phyloP scores from a whole-genome alignment of 495 filamentous ascomycete genomes.

The Tuber melanosporum region DNA sequence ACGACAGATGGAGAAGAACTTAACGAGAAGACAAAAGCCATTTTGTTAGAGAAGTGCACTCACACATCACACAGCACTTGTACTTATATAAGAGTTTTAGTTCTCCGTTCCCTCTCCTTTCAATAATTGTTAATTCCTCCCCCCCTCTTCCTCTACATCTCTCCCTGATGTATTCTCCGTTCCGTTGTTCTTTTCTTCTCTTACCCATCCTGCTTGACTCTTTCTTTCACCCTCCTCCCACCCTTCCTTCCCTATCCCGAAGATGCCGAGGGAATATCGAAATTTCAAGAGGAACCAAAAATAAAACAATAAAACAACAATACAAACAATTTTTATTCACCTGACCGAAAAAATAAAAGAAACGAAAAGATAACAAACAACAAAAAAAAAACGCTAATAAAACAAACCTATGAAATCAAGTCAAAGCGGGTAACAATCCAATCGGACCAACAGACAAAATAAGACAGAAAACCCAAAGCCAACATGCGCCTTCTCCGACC shows the following conservation, averaged over 20 bases:
- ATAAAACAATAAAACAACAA: not conserved
- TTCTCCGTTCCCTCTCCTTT: not conserved
- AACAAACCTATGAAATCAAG: conserved; percentile 17
- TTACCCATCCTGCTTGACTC: not conserved
- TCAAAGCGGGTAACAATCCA: conserved; percentile 2
- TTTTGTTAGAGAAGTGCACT: not conserved
- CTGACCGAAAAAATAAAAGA: not conserved
- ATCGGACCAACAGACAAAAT: conserved; percentile 11
- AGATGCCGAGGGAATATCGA: not conserved
- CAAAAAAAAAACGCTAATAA: conserved; percentile 15
- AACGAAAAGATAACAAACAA: conserved; percentile 2
- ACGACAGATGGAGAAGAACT: not conserved
- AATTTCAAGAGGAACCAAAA: not conserved
- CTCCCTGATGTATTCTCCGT: not conserved
- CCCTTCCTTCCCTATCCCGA: not conserved
- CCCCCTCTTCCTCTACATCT: not conserved
- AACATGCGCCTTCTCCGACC: conserved; percentile 10
- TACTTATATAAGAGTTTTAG: conserved; percentile 1
- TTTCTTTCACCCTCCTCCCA: not conserved
- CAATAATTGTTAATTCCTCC: not conserved
- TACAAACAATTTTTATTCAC: not conserved
- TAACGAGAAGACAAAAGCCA: not conserved
- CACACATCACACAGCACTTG: not conserved
- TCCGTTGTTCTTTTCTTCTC: not conserved
- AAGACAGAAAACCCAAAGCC: conserved; percentile 20